Percentiles rank a stretch among this genome's conserved stretches.
Conservation (phyloP, 176 grass and related monocot species). For the Cenchrus americanus region DNA sequence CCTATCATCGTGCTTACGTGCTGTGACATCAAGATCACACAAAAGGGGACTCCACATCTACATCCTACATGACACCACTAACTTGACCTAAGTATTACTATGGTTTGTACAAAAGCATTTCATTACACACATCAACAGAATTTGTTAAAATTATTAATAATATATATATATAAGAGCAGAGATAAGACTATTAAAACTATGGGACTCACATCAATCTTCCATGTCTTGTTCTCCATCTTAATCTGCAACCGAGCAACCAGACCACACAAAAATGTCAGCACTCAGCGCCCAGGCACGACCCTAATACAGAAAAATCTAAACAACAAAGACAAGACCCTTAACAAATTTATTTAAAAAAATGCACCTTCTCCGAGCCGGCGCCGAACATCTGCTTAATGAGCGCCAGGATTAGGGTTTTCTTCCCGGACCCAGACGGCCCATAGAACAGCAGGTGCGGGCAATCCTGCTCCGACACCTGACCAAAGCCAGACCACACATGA, state of each 20-base stretch:
- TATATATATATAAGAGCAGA: neutral
- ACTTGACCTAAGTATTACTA: neutral
- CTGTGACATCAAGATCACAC: neutral
- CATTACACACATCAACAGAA: neutral
- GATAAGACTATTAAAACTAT: neutral
- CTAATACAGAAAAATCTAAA: neutral
- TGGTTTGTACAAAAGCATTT: neutral
- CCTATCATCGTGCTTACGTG: neutral
- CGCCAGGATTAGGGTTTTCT: conserved; percentile 98
- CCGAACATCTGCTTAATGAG: conserved; percentile 96
- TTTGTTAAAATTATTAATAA: neutral
- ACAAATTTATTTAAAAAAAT: neutral
- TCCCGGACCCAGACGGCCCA: conserved; percentile 86
- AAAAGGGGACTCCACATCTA: neutral
- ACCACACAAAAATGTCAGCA: conserved; percentile 19
- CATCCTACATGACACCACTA: neutral
- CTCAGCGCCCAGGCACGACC: neutral
- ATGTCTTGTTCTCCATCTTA: conserved; percentile 96
- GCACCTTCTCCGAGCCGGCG: conserved; percentile 73
- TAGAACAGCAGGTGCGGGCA: conserved; percentile 98
- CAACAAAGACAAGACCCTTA: neutral
- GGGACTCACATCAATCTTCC: conserved; percentile 92
- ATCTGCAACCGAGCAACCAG: conserved; percentile 55
- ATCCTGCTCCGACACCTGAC: conserved; percentile 90
- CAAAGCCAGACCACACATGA: neutral